Evolutionary conservation across 306 rosid genomes (phyloP), one percentile per base, ranked within the genome.

Genomic region (Gastrolobium bilobum): DNA sequence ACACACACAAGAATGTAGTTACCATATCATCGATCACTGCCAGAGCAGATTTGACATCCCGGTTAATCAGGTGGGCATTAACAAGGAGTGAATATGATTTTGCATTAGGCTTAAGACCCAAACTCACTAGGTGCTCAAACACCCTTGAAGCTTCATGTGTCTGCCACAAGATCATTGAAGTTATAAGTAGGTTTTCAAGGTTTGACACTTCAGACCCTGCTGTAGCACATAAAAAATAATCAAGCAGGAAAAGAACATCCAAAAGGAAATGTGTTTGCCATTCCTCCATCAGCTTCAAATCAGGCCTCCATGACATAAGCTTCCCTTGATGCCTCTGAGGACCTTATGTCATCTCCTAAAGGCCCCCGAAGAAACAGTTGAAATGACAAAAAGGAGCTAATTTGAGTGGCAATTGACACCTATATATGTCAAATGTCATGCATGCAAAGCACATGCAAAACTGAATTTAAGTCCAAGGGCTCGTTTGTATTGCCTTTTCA

Each of bases 41-140:
- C 26, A 96, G 69, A 33, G 98, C 91, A 62, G 94, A 85, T 87
- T 89, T 96, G 50, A 81, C 91, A 84, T 93, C 94, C 11, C 94
- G 84, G 83, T 93, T 96, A 75, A 90, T 83, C 69, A 96, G 86
- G 86, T 93, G 99, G 66, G 98, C 91, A 69, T 96, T 94, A 60
- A 91, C 90, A 39, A 93, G 96, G 69, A 96, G 80, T 1, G 83
- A 83, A 80, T 93, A 96, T 65, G 99, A 93, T 81, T 61, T 87
- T 67, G 93, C 91, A 86, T 96, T 96, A 76, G 98, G 94, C 77
- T 83, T 93, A 73, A 93, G 77, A 42, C 93, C 94, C 96, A 91
- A 81, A 86, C 96, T 56, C 79, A 87, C 68, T 10, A 91, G 64
- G 84, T 96, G 98, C 77, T 89, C 99, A 77, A 91, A 93, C 79